Evolutionary conservation across 805 yeast species (phyloP).

Genomic region (Candida maltosa): DNA sequence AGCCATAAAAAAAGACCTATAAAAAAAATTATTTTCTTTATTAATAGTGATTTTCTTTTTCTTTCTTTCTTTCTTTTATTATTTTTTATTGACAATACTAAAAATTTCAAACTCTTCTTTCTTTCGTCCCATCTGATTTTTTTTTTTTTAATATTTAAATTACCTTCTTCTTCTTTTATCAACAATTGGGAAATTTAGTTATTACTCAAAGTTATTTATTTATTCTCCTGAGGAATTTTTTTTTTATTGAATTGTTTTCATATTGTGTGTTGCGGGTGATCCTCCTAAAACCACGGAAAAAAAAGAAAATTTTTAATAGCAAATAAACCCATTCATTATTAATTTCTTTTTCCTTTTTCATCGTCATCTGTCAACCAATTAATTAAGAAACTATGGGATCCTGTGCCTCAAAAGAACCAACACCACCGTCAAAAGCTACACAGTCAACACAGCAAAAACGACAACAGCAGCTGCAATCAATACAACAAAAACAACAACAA

Average conservation of each 20-base stretch:
- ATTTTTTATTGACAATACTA: background rate
- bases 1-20: no score
- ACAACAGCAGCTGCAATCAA: slow-evolving; percentile 14
- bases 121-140: background rate
- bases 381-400: slow-evolving; percentile 17
- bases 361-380: background rate
- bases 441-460: slow-evolving; percentile 13
- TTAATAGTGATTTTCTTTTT: no score
- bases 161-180: background rate
- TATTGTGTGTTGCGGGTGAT: no score
- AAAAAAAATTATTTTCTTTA: no score
- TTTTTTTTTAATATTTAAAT: no score
- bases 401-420: slow-evolving; percentile 17
- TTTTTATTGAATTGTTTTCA: no score
- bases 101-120: background rate
- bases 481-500: slow-evolving; percentile 3
- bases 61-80: background rate
- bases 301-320: no score
- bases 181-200: no score
- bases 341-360: background rate
- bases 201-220: no score
- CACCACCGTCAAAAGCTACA: slow-evolving; percentile 1
- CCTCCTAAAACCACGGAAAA: background rate
- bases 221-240: no score
- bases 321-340: no score